Base-by-base conservation (phyloP, 139 green algal species). In the Chlamydomonas eustigma region DNA sequence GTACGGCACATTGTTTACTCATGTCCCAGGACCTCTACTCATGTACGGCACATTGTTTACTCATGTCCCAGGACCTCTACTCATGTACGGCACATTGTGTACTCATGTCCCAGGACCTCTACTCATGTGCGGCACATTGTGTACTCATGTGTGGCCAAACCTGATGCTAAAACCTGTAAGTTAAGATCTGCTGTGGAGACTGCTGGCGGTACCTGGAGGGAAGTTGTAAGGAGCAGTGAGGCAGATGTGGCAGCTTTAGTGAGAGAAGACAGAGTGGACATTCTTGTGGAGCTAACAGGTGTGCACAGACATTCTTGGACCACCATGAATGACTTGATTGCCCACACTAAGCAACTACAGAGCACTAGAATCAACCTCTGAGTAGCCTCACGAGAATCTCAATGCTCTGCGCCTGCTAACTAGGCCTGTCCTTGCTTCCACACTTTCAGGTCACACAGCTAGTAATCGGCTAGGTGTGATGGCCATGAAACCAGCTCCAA, bases 281-380 rank as follows among this genome's bases (percentile, higher is more conserved):
- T 99, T 6, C 79, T 99, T 69, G 91, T 99, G 74, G 95, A 99
- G 85, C 90, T 99, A 0, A 98, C 94, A 3, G 86, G 85, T 89
- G 51, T 2, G 74, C 12, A n/a, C n/a, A n/a, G n/a, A n/a, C n/a
- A n/a, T n/a, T n/a, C n/a, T n/a, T n/a, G n/a, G n/a, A n/a, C n/a
- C n/a, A n/a, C n/a, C n/a, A n/a, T n/a, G n/a, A n/a, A n/a, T n/a
- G n/a, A n/a, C n/a, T n/a, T n/a, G n/a, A n/a, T n/a, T n/a, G n/a
- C n/a, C n/a, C n/a, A n/a, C n/a, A n/a, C n/a, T n/a, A n/a, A n/a
- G n/a, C n/a, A n/a, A n/a, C n/a, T n/a, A n/a, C n/a, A n/a, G n/a
- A n/a, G n/a, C n/a, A n/a, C n/a, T n/a, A n/a, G n/a, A n/a, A n/a
- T n/a, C n/a, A n/a, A n/a, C n/a, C n/a, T n/a, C n/a, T n/a, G n/a